Evolutionary conservation across 768 basidiomycete species (phyloP).

Genomic region (Psilocybe sp.): DNA sequence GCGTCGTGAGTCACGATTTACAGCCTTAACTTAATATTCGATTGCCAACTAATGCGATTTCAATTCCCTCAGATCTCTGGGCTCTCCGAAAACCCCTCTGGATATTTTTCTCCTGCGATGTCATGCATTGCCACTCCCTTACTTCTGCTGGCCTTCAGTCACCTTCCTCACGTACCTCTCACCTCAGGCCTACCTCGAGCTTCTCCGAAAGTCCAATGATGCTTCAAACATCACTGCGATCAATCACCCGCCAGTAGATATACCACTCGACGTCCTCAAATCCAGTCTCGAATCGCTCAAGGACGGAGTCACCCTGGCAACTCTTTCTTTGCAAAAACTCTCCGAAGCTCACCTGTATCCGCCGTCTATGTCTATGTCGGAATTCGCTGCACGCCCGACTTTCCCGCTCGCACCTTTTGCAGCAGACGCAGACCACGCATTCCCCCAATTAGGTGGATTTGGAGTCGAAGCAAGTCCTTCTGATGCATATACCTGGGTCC

Average conservation of each 20-base stretch:
- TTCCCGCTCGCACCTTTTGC: slow-evolving; percentile 50
- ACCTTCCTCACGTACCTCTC: slow-evolving; percentile 74
- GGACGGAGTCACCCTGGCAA: slow-evolving; percentile 55
- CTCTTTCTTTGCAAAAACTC: slow-evolving; percentile 38
- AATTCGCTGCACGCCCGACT: slow-evolving; percentile 44
- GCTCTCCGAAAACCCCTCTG: slow-evolving; percentile 46
- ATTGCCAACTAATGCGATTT: slow-evolving; percentile 6
- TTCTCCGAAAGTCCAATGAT: slow-evolving; percentile 37
- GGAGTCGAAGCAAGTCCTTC: slow-evolving; percentile 13
- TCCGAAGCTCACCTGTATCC: slow-evolving; percentile 37
- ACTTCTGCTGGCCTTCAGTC: slow-evolving; percentile 62
- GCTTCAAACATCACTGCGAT: slow-evolving; percentile 6
- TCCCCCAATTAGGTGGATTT: slow-evolving; percentile 39
- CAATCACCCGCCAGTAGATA: slow-evolving; percentile 43
- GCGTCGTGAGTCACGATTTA: slow-evolving; percentile 42
- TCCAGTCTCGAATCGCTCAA: slow-evolving; percentile 35
- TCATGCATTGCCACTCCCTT: slow-evolving; percentile 71
- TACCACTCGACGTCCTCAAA: slow-evolving; percentile 49
- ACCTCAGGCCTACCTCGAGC: slow-evolving; percentile 63
- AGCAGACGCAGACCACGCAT: slow-evolving; percentile 47
- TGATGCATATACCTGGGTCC: slow-evolving; percentile 53
- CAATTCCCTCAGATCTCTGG: slow-evolving; percentile 32
- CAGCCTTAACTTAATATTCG: slow-evolving; percentile 1
- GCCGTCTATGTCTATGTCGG: slow-evolving; percentile 43
- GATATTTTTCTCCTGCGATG: slow-evolving; percentile 69